Conservation (phyloP, 2,329 filamentous ascomycete species). For the Pseudofabraea citricarpa region DNA sequence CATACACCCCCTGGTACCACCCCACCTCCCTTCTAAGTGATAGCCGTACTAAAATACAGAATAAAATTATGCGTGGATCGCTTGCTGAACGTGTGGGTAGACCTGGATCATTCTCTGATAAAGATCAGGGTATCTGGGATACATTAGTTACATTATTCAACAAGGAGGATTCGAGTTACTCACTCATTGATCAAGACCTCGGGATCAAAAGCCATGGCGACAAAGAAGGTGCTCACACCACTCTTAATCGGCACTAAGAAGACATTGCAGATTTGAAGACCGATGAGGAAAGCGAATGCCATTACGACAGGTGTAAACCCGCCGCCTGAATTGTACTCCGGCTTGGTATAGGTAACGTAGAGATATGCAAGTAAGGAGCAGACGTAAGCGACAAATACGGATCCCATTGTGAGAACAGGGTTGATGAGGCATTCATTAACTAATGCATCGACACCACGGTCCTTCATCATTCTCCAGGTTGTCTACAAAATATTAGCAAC, state of each 20-base stretch:
- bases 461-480: constrained; percentile 68
- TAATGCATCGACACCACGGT: constrained; percentile 85
- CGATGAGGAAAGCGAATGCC: constrained; percentile 84
- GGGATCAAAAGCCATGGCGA: constrained; percentile 66
- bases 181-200: constrained; percentile 68
- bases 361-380: constrained; percentile 79
- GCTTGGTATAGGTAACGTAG: constrained; percentile 80
- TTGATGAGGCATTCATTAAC: constrained; percentile 55
- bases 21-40: neutral
- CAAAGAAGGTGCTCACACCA: constrained; percentile 90
- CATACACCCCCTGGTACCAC: no score
- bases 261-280: constrained; percentile 82
- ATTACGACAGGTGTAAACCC: constrained; percentile 73
- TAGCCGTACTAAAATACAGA: neutral
- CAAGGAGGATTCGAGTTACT: neutral
- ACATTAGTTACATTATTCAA: neutral
- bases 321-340: constrained; percentile 65
- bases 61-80: constrained; percentile 32
- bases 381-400: constrained; percentile 77
- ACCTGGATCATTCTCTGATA: constrained; percentile 74
- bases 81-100: constrained; percentile 78
- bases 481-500: constrained; percentile 20
- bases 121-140: constrained; percentile 61
- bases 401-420: constrained; percentile 64
- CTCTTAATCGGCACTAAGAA: constrained; percentile 85